Conservation (phyloP, 192 early-diverging fungal genomes). For the Coemansia sp. region DNA sequence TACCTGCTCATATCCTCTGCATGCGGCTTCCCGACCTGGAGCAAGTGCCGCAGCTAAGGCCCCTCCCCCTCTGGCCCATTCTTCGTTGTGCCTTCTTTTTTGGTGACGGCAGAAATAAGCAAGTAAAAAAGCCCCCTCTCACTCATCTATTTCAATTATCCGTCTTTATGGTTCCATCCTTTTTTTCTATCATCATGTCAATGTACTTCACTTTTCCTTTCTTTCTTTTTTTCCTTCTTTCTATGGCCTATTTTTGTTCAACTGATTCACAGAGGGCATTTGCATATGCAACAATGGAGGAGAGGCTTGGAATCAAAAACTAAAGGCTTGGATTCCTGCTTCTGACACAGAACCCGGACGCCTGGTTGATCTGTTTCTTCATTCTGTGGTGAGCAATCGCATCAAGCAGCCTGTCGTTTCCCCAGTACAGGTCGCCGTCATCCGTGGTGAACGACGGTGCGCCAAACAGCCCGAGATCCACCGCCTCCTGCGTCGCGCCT, state of each 20-base stretch:
- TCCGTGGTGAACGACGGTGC: slow-evolving; percentile 58
- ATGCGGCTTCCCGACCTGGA: slow-evolving; percentile 80
- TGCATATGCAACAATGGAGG: neutral
- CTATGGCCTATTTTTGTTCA: neutral
- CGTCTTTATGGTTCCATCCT: no score
- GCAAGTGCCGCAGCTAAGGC: slow-evolving; percentile 49
- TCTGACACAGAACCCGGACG: slow-evolving; percentile 28
- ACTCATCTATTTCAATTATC: neutral
- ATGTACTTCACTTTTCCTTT: neutral
- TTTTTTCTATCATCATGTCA: no score
- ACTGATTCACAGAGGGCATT: neutral
- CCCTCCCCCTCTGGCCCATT: neutral
- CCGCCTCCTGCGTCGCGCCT: slow-evolving; percentile 47
- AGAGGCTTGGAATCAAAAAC: neutral
- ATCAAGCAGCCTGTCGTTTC: slow-evolving; percentile 57
- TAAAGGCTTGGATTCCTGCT: slow-evolving; percentile 23
- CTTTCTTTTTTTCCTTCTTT: no score
- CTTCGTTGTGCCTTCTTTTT: neutral
- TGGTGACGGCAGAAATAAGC: neutral
- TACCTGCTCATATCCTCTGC: slow-evolving; percentile 73
- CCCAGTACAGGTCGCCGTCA: slow-evolving; percentile 60
- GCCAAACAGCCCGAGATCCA: slow-evolving; percentile 53
- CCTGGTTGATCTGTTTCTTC: slow-evolving; percentile 26
- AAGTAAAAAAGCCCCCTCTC: neutral
- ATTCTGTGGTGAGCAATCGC: slow-evolving; percentile 32